A percentile compares a stretch with the other conserved stretches of the same genome.
phyloP scores from a whole-genome alignment of 345 rosid genomes.

The Euphorbia peplus region DNA sequence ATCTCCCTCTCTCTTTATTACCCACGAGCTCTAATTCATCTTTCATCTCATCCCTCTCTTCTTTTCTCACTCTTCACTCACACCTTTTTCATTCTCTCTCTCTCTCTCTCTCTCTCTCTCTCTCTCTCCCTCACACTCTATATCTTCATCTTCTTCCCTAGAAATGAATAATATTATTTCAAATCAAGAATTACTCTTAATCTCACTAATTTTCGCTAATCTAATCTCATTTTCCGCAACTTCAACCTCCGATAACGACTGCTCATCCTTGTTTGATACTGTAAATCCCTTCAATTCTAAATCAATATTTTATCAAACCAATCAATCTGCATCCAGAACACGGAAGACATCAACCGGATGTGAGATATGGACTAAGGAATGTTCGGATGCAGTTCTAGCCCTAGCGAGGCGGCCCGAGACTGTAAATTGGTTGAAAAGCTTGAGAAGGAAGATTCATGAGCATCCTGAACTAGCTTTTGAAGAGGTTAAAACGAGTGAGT shows the following conservation, averaged over 20 bases:
- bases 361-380: constrained; percentile 25
- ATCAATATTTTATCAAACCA: constrained; percentile 10
- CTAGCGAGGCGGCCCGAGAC: constrained; percentile 40
- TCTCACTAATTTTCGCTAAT: background rate
- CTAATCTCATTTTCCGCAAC: background rate
- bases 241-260: background rate
- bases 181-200: background rate
- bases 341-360: constrained; percentile 7
- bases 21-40: constrained; percentile 46
- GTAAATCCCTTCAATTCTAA: constrained; percentile 9
- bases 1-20: constrained; percentile 4
- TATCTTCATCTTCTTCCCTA: background rate
- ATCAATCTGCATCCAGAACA: constrained; percentile 10
- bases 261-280: constrained; percentile 14
- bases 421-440: constrained; percentile 49
- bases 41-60: background rate
- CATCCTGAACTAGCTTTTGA: constrained; percentile 76
- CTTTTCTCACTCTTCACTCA: background rate
- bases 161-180: constrained; percentile 16
- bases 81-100: background rate
- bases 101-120: background rate
- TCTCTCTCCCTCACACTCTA: background rate
- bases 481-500: constrained; percentile 57
- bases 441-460: constrained; percentile 70
- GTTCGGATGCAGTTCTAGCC: constrained; percentile 36